A percentile compares a stretch with the other conserved stretches of the same genome.
Conservation (phyloP, 768 basidiomycete genomes). For the Lactarius sp. region DNA sequence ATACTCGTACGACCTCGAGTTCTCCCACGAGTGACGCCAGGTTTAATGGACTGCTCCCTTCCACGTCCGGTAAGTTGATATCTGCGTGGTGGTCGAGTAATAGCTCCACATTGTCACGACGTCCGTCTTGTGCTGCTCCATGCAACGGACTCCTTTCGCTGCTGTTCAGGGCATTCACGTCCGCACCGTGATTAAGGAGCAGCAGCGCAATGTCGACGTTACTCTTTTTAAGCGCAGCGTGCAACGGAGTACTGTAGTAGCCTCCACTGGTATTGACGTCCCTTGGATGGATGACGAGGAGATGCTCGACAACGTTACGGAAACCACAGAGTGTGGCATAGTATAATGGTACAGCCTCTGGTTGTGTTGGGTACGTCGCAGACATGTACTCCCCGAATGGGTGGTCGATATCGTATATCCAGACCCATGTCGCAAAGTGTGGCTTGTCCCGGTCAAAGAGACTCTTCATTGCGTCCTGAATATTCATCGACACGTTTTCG, state of each 20-base stretch:
- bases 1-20: background rate
- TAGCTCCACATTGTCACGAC: background rate
- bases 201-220: background rate
- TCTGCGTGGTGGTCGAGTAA: background rate
- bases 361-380: background rate
- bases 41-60: background rate
- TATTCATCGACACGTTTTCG: background rate
- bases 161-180: background rate
- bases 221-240: background rate
- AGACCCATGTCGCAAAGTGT: background rate
- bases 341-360: background rate
- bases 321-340: conserved; percentile 3
- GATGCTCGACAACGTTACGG: background rate
- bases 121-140: background rate
- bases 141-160: background rate
- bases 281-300: background rate
- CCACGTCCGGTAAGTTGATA: background rate
- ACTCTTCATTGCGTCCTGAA: background rate
- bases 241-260: background rate
- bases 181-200: background rate
- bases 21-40: background rate
- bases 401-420: background rate
- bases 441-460: too few species aligned
- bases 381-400: background rate
- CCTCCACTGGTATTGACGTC: background rate